phyloP scores from a whole-genome alignment of 1,139 yeast genomes.

The Yarrowia galli region DNA sequence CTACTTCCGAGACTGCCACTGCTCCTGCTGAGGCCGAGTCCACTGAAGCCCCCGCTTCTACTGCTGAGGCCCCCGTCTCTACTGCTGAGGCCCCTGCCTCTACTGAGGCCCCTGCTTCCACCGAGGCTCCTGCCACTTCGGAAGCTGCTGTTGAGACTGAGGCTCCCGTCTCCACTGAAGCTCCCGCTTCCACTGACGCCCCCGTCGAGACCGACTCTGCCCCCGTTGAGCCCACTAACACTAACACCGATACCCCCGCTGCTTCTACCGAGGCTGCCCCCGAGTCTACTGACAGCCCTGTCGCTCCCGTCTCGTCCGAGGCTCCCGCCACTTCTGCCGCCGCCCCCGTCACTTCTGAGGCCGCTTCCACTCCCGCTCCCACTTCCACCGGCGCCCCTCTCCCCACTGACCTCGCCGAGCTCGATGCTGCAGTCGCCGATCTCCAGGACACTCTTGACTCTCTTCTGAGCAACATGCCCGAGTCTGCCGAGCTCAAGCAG shows the following conservation, averaged over 20 bases:
- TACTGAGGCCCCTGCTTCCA: background rate
- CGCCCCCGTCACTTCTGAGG: too few relatives aligned
- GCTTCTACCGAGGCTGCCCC: background rate
- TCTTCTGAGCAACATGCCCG: background rate
- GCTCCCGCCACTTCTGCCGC: too few relatives aligned
- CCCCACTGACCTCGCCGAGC: background rate
- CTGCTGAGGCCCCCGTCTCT: background rate
- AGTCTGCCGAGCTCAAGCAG: background rate
- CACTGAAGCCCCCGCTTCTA: background rate
- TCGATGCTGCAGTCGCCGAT: too few relatives aligned
- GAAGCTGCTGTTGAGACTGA: background rate
- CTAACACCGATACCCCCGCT: background rate
- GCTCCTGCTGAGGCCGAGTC: background rate
- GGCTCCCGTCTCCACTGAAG: background rate
- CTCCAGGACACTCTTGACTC: slow-evolving; percentile 4
- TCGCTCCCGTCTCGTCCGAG: too few relatives aligned
- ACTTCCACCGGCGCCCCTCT: background rate
- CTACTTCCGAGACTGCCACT: background rate
- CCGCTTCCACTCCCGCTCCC: too few relatives aligned
- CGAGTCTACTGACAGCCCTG: background rate
- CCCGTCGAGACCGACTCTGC: too few relatives aligned
- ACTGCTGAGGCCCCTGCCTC: background rate
- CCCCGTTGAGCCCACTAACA: background rate
- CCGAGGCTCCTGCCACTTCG: background rate
- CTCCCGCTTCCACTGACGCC: background rate